These are phyloP conservation scores for Crataegus laevigata DNA, from an alignment of 306 rosid genomes.

Conservation along the genomic window DNA sequence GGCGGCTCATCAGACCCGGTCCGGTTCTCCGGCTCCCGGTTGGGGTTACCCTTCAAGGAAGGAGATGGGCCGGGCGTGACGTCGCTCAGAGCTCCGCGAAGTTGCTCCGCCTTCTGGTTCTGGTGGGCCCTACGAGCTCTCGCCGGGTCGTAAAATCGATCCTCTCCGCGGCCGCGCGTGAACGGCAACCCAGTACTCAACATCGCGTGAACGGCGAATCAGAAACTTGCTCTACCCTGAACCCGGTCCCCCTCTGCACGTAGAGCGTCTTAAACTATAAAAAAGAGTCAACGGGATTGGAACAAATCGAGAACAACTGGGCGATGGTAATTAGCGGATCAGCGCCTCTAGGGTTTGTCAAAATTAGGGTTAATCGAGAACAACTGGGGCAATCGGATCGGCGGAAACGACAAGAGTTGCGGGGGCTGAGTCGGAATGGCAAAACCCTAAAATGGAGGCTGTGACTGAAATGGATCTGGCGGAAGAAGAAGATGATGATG, in stretches of 20 bases:
- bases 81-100: conserved; percentile 50
- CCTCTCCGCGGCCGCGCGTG: conserved; percentile 58
- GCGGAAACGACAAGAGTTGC: conserved; percentile 4
- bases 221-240: background rate
- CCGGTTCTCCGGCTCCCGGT: conserved; percentile 36
- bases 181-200: conserved; percentile 54
- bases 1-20: conserved; percentile 26
- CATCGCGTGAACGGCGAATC: conserved; percentile 36
- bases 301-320: background rate
- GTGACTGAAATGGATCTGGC: conserved; percentile 45
- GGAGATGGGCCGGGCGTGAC: conserved; percentile 28
- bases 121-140: conserved; percentile 46
- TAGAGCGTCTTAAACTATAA: conserved; percentile 8
- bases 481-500: conserved; percentile 4
- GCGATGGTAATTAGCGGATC: conserved; percentile 10
- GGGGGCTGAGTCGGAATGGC: conserved; percentile 6
- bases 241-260: background rate
- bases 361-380: conserved; percentile 1
- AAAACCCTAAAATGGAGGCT: conserved; percentile 26
- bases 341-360: conserved; percentile 3
- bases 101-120: conserved; percentile 29
- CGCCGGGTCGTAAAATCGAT: conserved; percentile 49
- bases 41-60: background rate
- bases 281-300: conserved; percentile 38
- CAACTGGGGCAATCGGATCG: conserved; percentile 9